Conservation (phyloP, 495 filamentous ascomycete genomes). For the Penicillium psychrofluorescens region DNA sequence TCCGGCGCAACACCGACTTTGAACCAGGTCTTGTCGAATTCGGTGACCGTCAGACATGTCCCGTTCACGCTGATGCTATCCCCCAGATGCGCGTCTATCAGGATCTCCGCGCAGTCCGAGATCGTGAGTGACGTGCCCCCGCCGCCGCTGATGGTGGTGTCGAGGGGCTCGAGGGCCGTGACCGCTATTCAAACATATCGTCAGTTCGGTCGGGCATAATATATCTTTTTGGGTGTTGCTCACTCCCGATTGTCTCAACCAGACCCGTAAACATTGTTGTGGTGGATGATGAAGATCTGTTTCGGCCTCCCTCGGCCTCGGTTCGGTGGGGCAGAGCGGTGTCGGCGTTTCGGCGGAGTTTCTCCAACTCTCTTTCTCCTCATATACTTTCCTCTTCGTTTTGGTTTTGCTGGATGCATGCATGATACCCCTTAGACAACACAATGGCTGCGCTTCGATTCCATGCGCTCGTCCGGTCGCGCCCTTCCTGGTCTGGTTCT, state of each 20-base stretch:
- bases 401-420: background rate
- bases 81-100: constrained; percentile 75
- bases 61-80: constrained; percentile 90
- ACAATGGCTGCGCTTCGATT: constrained; percentile 22
- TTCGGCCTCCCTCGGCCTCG: constrained; percentile 28
- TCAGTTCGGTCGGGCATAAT: too few species aligned
- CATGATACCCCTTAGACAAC: background rate
- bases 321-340: constrained; percentile 18
- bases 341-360: constrained; percentile 27
- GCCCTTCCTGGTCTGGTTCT: constrained; percentile 13
- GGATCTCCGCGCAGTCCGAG: constrained; percentile 62
- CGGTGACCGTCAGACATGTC: constrained; percentile 86
- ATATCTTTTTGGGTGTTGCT: constrained; percentile 9
- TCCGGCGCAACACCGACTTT: constrained; percentile 94
- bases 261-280: constrained; percentile 89
- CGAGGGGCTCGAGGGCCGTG: constrained; percentile 69
- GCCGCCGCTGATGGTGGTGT: constrained; percentile 57
- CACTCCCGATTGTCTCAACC: constrained; percentile 91
- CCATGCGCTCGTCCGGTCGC: constrained; percentile 17
- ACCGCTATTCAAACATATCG: constrained; percentile 50
- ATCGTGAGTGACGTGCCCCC: constrained; percentile 89
- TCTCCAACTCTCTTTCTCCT: constrained; percentile 4
- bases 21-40: constrained; percentile 64
- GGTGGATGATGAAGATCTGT: constrained; percentile 8
- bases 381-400: constrained; percentile 2